Conservation (phyloP, 345 rosid species). For the Melaleuca quinquenervia region DNA sequence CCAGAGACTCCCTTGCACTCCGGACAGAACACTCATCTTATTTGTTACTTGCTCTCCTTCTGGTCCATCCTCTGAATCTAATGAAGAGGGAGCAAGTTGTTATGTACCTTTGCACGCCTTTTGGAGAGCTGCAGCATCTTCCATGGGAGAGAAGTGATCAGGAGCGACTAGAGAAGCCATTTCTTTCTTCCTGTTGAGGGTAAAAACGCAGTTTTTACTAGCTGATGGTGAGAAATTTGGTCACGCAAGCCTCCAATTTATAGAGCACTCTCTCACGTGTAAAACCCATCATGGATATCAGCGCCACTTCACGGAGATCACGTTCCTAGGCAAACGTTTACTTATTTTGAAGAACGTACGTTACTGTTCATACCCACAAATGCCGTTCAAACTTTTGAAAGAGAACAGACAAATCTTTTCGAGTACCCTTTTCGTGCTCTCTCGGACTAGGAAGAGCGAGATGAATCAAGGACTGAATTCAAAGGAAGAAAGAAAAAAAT, state of each 20-base stretch:
- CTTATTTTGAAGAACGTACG: not conserved
- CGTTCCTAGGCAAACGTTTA: not conserved
- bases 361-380: not conserved
- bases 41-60: not conserved
- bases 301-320: not conserved
- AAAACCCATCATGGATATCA: not conserved
- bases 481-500: not conserved
- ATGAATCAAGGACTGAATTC: not conserved
- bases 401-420: not conserved
- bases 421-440: not conserved
- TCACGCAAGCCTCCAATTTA: not conserved
- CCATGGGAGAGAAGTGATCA: not conserved
- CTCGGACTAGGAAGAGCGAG: not conserved
- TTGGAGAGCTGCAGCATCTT: slow-evolving; percentile 17
- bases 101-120: slow-evolving; percentile 19
- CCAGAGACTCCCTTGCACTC: not conserved
- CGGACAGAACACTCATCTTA: not conserved
- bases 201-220: not conserved
- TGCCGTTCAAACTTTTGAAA: not conserved
- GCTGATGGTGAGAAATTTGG: not conserved
- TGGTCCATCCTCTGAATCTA: not conserved
- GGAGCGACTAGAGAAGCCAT: slow-evolving; percentile 10
- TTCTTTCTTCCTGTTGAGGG: not conserved
- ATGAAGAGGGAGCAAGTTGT: not conserved
- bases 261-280: not conserved